Evolutionary conservation across 495 filamentous ascomycete species (phyloP).

Genomic region (Pyronema omphalodes): DNA sequence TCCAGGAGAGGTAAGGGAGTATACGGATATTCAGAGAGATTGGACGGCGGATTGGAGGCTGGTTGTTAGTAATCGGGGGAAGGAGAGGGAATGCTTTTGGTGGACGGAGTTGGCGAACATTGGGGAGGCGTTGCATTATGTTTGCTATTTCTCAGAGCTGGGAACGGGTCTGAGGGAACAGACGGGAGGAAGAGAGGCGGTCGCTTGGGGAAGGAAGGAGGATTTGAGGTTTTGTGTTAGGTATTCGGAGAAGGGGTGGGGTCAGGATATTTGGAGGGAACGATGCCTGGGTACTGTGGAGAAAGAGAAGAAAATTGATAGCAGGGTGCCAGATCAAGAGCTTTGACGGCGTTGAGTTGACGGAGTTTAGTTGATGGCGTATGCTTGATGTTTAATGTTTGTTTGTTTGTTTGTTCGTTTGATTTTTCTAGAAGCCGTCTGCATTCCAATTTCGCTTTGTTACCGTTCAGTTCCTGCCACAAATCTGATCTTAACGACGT

Average conservation of each 20-base stretch:
- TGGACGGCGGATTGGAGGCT: conserved; percentile 23
- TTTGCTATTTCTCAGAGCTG: conserved; percentile 16
- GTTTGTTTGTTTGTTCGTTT: no score
- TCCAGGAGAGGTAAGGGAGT: conserved; percentile 20
- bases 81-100: conserved; percentile 15
- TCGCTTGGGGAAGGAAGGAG: conserved; percentile 12
- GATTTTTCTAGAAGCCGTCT: no score
- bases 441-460: no score
- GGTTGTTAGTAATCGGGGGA: conserved; percentile 17
- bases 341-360: no score
- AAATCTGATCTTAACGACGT: no score
- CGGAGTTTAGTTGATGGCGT: no score
- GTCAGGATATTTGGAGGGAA: conserved; percentile 10
- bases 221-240: conserved; percentile 19
- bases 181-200: conserved; percentile 11
- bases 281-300: conserved; percentile 17
- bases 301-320: neutral
- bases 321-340: no score
- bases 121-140: conserved; percentile 22
- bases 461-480: no score
- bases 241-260: conserved; percentile 22
- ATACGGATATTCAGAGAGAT: conserved; percentile 7
- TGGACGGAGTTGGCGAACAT: conserved; percentile 19
- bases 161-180: conserved; percentile 6
- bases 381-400: no score